phyloP scores from a whole-genome alignment of 2,329 filamentous ascomycete species.

The Trichoderma koningii region DNA sequence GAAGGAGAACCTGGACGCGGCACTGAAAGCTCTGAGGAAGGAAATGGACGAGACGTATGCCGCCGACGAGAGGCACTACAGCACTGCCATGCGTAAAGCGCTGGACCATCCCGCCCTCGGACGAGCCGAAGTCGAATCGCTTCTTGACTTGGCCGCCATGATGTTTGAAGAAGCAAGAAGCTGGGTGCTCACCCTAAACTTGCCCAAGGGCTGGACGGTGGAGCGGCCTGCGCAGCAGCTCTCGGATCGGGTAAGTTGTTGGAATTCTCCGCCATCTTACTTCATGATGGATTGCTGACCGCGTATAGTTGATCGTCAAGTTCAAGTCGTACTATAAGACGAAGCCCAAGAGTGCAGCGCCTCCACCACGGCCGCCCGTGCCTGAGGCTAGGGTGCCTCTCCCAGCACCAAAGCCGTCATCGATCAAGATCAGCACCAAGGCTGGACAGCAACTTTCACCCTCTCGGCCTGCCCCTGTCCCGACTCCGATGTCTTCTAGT shows the following conservation, averaged over 20 bases:
- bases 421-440: slow-evolving; percentile 39
- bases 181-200: slow-evolving; percentile 46
- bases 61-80: slow-evolving; percentile 44
- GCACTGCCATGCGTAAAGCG: slow-evolving; percentile 48
- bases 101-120: slow-evolving; percentile 45
- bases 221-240: slow-evolving; percentile 42
- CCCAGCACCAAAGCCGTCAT: slow-evolving; percentile 38
- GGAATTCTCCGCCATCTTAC: neutral
- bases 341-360: slow-evolving; percentile 38
- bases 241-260: slow-evolving; percentile 41
- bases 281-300: slow-evolving; percentile 30
- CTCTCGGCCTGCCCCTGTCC: neutral
- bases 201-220: slow-evolving; percentile 47
- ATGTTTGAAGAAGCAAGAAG: slow-evolving; percentile 50
- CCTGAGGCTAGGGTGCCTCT: slow-evolving; percentile 37
- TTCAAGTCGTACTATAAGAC: slow-evolving; percentile 46
- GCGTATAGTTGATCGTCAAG: slow-evolving; percentile 40
- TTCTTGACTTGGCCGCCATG: slow-evolving; percentile 49
- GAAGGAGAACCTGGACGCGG: slow-evolving; percentile 62
- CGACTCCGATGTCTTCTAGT: slow-evolving; percentile 22
- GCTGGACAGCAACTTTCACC: slow-evolving; percentile 28
- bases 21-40: slow-evolving; percentile 49
- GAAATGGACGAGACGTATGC: slow-evolving; percentile 49
- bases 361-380: slow-evolving; percentile 31
- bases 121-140: slow-evolving; percentile 45